Base-by-base conservation (phyloP, 1,284 basidiomycete genomes). In the Trichosporon asahii region DNA sequence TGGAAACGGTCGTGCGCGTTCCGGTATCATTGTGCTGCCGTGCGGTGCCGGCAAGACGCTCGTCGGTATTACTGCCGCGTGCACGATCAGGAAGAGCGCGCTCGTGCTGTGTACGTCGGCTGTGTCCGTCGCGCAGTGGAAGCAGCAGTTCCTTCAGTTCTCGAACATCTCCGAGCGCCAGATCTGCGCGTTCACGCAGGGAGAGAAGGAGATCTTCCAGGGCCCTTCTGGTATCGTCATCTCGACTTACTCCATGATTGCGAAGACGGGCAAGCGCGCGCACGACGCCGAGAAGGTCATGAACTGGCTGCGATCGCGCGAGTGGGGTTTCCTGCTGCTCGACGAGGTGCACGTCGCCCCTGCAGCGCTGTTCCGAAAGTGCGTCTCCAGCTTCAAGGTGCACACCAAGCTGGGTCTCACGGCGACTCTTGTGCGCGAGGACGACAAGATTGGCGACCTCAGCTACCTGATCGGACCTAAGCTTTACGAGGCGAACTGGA, bases 381-480 rank as follows among this genome's bases (percentile, higher is more conserved):
- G 97, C 69, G 93, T 98, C 69, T 95, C 93, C 60, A 95, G 94
- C 46, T 95, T 98, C 86, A 96, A 97, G 84, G 95, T 95, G 31
- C 95, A 98, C 84, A 94, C 95, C 11, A 98, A 98, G 83, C 88
- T 98, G 18, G 95, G 95, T 18, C 35, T 68, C 21, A 66, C 79
- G 92, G 95, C 96, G 0, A 99, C 97, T 3, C 89, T 99, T 44
- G 97, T 99, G 37, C 92, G 97, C 73, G 97, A 99, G 84, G 97
- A 99, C 80, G 97, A 99, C 83, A 98, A 98, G 86, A 99, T 99
- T 77, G 91, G 93, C 35, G 97, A 99, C 85, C 86, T 99, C 70
- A 98, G 98, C 81, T 99, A 98, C 81, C 92, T 99, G 88, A 98
- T 99, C 79, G 97, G 97, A 1, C 97, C 97, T 3, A 99, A 99